These are phyloP conservation scores for Paecilomyces fulvus DNA, from an alignment of 2,329 filamentous ascomycete species.

Conservation along the genomic window DNA sequence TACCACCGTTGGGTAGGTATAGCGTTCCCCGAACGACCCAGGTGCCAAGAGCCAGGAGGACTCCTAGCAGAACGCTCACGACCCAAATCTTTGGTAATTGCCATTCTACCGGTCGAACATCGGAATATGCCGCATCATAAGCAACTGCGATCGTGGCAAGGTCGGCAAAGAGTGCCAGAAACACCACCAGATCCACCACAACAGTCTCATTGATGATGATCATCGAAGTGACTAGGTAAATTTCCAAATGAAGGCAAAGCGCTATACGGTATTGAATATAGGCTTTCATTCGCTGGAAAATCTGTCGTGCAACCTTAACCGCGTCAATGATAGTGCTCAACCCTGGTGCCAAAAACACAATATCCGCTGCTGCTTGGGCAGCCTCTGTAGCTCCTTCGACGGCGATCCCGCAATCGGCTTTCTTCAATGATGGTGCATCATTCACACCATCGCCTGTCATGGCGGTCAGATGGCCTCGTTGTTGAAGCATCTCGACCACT, in stretches of 20 bases:
- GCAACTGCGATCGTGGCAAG: slow-evolving; percentile 65
- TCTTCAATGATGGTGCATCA: slow-evolving; percentile 60
- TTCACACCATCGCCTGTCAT: slow-evolving; percentile 67
- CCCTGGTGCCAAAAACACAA: slow-evolving; percentile 62
- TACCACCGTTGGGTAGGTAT: slow-evolving; percentile 57
- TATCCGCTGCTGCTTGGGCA: slow-evolving; percentile 59
- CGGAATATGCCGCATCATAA: slow-evolving; percentile 66
- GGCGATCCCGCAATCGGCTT: slow-evolving; percentile 61
- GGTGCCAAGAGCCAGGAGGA: slow-evolving; percentile 56
- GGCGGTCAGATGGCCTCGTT: slow-evolving; percentile 58
- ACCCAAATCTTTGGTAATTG: slow-evolving; percentile 70
- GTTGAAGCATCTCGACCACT: slow-evolving; percentile 62
- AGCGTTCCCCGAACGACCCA: slow-evolving; percentile 62
- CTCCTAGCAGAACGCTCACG: slow-evolving; percentile 47
- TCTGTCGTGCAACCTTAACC: slow-evolving; percentile 61
- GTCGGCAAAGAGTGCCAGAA: slow-evolving; percentile 66
- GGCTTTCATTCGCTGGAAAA: slow-evolving; percentile 65
- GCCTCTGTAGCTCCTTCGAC: slow-evolving; percentile 61
- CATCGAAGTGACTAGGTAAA: slow-evolving; percentile 65
- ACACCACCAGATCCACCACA: slow-evolving; percentile 60
- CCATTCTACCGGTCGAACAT: slow-evolving; percentile 64
- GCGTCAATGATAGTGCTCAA: slow-evolving; percentile 59
- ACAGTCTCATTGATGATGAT: slow-evolving; percentile 68
- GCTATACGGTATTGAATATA: slow-evolving; percentile 67
- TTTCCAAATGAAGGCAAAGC: slow-evolving; percentile 59